Evolutionary conservation across 108 stramenopile species (phyloP).

Genomic region (Fistulifera pelliculosa): DNA sequence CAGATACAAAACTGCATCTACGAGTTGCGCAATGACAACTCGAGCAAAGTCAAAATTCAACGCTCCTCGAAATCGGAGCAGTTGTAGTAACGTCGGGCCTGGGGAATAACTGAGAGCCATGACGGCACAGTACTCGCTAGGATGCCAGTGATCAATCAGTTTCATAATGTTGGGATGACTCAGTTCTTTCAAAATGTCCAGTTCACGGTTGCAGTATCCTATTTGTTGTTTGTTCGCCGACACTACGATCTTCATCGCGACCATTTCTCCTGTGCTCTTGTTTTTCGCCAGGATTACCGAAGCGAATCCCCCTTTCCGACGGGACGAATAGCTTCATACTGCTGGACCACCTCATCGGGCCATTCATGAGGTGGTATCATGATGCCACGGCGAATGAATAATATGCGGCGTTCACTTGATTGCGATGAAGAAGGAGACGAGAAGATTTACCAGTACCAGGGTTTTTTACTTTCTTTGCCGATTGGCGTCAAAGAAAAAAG

Average conservation of each 20-base stretch:
- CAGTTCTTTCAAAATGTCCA: conserved; percentile 38
- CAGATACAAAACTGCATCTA: conserved; percentile 49
- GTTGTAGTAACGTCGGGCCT: conserved; percentile 42
- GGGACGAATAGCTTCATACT: conserved; percentile 20
- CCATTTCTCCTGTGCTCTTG: conserved; percentile 5
- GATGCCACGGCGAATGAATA: conserved; percentile 3
- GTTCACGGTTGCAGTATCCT: conserved; percentile 32
- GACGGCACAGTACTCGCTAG: conserved; percentile 1
- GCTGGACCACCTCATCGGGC: conserved; percentile 17
- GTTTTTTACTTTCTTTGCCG: too few species aligned
- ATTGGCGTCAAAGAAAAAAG: too few species aligned
- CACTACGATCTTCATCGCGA: conserved; percentile 38
- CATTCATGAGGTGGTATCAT: conserved; percentile 16
- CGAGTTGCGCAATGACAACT: conserved; percentile 44
- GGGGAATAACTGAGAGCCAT: conserved; percentile 23
- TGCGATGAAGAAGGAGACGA: too few species aligned
- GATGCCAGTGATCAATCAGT: conserved; percentile 31
- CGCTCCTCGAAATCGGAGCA: conserved; percentile 53
- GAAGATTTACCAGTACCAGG: too few species aligned
- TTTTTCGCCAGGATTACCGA: conserved; percentile 24
- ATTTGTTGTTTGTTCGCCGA: conserved; percentile 6
- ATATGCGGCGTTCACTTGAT: too few species aligned
- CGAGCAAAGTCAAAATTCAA: conserved; percentile 38
- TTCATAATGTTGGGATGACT: conserved; percentile 57
- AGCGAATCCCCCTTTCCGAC: conserved; percentile 36